A percentile compares a stretch with the other conserved stretches of the same genome.
Evolutionary conservation across 73 alveolate species (phyloP).

Genomic region (Blepharisma japonicum): DNA sequence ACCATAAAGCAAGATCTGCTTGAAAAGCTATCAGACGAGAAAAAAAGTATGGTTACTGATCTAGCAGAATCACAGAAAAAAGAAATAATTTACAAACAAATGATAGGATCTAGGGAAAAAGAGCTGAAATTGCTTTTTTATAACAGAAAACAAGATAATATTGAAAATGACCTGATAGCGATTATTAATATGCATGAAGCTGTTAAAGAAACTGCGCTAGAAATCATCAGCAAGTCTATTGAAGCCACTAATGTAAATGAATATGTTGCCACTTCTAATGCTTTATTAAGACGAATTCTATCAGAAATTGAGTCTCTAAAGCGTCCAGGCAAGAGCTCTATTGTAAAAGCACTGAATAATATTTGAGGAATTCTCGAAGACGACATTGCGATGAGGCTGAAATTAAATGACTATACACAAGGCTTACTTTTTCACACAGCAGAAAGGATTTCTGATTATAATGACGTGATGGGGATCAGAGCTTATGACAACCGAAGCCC

Average conservation of each 20-base stretch:
- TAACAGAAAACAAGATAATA: conserved; percentile 1
- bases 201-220: conserved; percentile 10
- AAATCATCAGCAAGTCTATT: background rate
- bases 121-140: background rate
- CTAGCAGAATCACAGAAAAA: background rate
- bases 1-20: background rate
- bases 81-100: conserved; percentile 22
- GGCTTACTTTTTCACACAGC: conserved; percentile 18
- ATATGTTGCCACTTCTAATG: background rate
- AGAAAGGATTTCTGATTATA: background rate
- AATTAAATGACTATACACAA: background rate
- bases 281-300: background rate
- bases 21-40: background rate
- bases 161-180: conserved; percentile 1
- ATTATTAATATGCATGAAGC: conserved; percentile 16
- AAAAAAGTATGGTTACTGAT: background rate
- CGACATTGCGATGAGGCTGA: background rate
- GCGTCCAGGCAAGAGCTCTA: background rate
- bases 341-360: background rate
- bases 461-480: background rate
- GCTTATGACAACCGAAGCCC: too few species aligned
- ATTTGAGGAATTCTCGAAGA: background rate
- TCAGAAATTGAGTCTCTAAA: background rate
- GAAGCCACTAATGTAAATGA: background rate
- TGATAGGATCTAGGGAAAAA: conserved; percentile 14